phyloP scores from a whole-genome alignment of 768 basidiomycete genomes.

The Leccinum obscurum region DNA sequence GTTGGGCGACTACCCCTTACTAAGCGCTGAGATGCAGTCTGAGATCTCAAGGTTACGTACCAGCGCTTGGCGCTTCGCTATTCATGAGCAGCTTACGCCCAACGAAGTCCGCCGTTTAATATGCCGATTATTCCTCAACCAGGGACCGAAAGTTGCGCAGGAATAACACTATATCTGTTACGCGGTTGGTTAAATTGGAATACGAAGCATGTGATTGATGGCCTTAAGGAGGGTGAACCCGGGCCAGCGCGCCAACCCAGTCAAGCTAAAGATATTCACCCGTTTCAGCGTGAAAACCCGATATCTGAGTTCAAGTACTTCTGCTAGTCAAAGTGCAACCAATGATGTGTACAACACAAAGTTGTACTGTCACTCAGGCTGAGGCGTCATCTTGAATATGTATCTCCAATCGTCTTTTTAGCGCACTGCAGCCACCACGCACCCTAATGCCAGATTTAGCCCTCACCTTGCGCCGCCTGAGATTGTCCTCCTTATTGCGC shows the following conservation, averaged over 20 bases:
- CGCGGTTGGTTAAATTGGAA: too few relatives aligned
- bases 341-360: neutral
- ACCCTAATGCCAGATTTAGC: neutral
- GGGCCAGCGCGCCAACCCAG: neutral
- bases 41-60: neutral
- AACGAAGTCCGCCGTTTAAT: neutral
- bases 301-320: neutral
- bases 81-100: neutral
- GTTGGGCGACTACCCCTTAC: neutral
- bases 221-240: neutral
- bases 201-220: neutral
- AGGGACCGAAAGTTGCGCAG: neutral
- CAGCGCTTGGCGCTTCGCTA: neutral
- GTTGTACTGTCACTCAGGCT: too few relatives aligned
- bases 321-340: neutral
- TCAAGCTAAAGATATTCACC: neutral
- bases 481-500: too few relatives aligned
- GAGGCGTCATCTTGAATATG: neutral
- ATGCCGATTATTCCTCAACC: neutral
- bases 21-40: neutral
- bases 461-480: neutral
- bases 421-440: neutral
- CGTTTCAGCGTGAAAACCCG: too few relatives aligned
- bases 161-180: neutral
- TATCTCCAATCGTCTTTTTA: neutral